Percentiles rank a stretch among this genome's conserved stretches.
These are phyloP conservation scores for Cicer judaicum DNA, from an alignment of 306 rosid genomes.

Conservation along the genomic window DNA sequence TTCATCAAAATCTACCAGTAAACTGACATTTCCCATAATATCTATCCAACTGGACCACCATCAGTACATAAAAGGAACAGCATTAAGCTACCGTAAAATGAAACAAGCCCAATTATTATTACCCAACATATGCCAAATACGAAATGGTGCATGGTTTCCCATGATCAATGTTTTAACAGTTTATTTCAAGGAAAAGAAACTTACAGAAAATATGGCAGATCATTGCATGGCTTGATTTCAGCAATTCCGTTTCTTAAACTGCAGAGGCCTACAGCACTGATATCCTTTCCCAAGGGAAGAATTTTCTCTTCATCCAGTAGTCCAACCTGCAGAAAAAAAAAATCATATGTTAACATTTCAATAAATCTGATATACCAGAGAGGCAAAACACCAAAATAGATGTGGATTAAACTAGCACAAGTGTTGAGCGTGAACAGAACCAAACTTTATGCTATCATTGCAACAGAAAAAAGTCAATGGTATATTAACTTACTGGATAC, in stretches of 20 bases:
- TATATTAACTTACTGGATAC: constrained; percentile 74
- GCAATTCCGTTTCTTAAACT: constrained; percentile 62
- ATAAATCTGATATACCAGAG: constrained; percentile 10
- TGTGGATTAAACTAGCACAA: constrained; percentile 8
- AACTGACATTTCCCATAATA: constrained; percentile 24
- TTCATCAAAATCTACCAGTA: neutral
- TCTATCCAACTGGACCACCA: constrained; percentile 9
- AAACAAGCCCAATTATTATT: constrained; percentile 15
- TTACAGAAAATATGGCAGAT: constrained; percentile 89
- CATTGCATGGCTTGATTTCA: constrained; percentile 81
- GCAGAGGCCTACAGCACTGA: constrained; percentile 82
- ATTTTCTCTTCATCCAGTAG: constrained; percentile 89
- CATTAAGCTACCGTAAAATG: neutral
- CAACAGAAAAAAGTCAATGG: neutral
- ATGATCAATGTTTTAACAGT: constrained; percentile 20
- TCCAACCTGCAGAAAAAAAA: constrained; percentile 70
- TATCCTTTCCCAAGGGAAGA: constrained; percentile 83
- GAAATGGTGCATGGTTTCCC: constrained; percentile 25
- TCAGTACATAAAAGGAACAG: constrained; percentile 21
- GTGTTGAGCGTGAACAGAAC: constrained; percentile 13
- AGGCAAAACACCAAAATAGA: constrained; percentile 34
- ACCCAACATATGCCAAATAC: constrained; percentile 8
- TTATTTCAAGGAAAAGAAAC: constrained; percentile 44
- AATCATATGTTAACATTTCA: constrained; percentile 33
- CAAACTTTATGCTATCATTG: constrained; percentile 1